Evolutionary conservation across 2,329 filamentous ascomycete species (phyloP), one percentile per base, ranked within the genome.

Genomic region (Diaporthe citrichinensis): DNA sequence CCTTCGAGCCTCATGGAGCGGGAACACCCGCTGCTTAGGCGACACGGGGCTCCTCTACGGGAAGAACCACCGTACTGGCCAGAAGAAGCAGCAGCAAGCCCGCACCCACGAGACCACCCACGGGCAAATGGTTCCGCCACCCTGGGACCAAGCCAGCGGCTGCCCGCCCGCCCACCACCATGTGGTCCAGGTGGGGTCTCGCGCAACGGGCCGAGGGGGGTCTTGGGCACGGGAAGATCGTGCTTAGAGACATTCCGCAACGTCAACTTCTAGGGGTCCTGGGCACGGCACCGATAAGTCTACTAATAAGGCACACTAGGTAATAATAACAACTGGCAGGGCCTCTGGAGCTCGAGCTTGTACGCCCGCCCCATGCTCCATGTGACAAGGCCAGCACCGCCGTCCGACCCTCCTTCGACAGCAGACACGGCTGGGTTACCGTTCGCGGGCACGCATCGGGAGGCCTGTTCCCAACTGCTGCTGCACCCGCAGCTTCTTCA

Each of bases 151-250:
- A 23, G n/a, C 51, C 14, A 17, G 15, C 15, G 53, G 14, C 53
- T 9, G n/a, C 25, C 25, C 53, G 58, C 58, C 57, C n/a, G n/a
- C 2, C 28, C 36, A 57, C 53, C 53, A 31, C 25, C 31, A 41
- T 39, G 57, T 36, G 58, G 23, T 15, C 4, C 36, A 62, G 25
- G 59, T 62, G 59, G 59, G 59, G 59, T 62, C 36, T 44, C 59
- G 39, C 59, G 59, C 59, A 44, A 62, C 59, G 59, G 59, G 23
- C 59, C 59, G 59, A 62, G 36, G 15, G 14, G n/a, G 25, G 31
- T 17, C 25, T 62, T 28, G 36, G 39, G 9, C 14, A 20, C 55
- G 55, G 55, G 55, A 58, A 58, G 55, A 58, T 58, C 15, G 55
- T 44, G 39, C 36, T 62, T 7, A 28, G 14, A 62, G 36, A 62